Conservation (phyloP, 805 yeast species). For the Myxozyma mucilagina region DNA sequence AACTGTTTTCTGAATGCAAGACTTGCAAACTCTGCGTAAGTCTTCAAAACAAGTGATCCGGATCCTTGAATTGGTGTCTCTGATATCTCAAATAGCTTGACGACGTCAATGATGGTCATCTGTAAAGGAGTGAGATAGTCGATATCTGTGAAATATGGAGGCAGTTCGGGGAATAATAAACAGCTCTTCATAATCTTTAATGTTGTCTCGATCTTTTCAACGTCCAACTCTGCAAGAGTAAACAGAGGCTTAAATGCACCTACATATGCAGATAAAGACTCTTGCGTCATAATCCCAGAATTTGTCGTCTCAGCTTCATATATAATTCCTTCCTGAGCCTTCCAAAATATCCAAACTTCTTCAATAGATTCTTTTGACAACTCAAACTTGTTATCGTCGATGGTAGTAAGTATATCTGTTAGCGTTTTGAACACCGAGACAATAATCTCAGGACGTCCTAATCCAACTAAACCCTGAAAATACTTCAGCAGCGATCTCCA, state of each 20-base stretch:
- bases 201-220: constrained; percentile 50
- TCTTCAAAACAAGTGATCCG: constrained; percentile 18
- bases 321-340: constrained; percentile 36
- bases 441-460: constrained; percentile 55
- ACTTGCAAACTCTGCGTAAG: constrained; percentile 26
- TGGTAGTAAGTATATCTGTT: constrained; percentile 47
- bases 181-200: constrained; percentile 62
- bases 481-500: constrained; percentile 63
- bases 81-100: constrained; percentile 38
- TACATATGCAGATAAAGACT: constrained; percentile 56
- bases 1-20: constrained; percentile 24
- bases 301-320: constrained; percentile 40
- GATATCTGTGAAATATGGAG: constrained; percentile 56
- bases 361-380: constrained; percentile 24
- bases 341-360: constrained; percentile 45
- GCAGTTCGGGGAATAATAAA: constrained; percentile 71
- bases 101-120: constrained; percentile 52
- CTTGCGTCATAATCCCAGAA: constrained; percentile 44
- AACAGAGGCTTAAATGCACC: constrained; percentile 56
- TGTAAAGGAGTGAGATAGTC: constrained; percentile 66
- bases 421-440: constrained; percentile 57
- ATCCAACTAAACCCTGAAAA: constrained; percentile 45
- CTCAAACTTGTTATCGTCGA: constrained; percentile 13
- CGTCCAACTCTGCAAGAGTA: constrained; percentile 45
- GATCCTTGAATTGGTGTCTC: constrained; percentile 9